Evolutionary conservation across 495 filamentous ascomycete genomes (phyloP), one percentile per base, ranked within the genome.

Genomic region (Aspergillus bertholletiae): DNA sequence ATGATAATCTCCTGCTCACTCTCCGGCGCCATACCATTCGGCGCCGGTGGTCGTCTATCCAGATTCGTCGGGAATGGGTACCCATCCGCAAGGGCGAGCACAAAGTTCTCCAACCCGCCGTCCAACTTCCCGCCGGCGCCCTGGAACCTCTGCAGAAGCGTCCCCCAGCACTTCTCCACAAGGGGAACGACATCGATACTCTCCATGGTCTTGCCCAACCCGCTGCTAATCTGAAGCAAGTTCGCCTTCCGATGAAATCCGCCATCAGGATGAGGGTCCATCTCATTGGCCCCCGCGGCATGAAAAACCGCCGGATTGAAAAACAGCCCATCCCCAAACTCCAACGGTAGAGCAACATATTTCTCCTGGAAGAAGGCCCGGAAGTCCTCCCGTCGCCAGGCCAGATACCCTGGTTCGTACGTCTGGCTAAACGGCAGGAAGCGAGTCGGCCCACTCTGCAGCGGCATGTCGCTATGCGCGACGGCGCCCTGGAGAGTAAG

Each of bases 171-270:
- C 11, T 20, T 30, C 26, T 71, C 66, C 13, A 83, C 61, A 27
- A 83, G 53, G 15, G 71, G 69, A 40, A 73, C 28, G 4, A 66
- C 68, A 60, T 83, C 78, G 3, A 84, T 64, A 2, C 39, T 71
- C 61, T 84, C 81, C 80, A 84, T 84, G 11, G 78, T 67, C 54
- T 81, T 81, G n/a, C 80, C 81, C 64, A 84, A 72, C 7, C 79
- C 79, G 54, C 69, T 73, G 45, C 76, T 79, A 27, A 83, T 69
- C 62, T 83, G 81, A 55, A 83, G 39, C 30, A 83, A 61, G 60
- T 83, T 83, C 26, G 77, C 80, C 8, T 66, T 73, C 6, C 81
- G 67, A 21, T 75, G 57, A 44, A 80, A 71, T 9, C 74, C 72
- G 5, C 48, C 51, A 1, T 40, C 46, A 0, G 57, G 17, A 20